Percentiles rank a stretch among this genome's conserved stretches.
phyloP scores from a whole-genome alignment of 179 eudicot genomes.

The Heliamphora pulchella region DNA sequence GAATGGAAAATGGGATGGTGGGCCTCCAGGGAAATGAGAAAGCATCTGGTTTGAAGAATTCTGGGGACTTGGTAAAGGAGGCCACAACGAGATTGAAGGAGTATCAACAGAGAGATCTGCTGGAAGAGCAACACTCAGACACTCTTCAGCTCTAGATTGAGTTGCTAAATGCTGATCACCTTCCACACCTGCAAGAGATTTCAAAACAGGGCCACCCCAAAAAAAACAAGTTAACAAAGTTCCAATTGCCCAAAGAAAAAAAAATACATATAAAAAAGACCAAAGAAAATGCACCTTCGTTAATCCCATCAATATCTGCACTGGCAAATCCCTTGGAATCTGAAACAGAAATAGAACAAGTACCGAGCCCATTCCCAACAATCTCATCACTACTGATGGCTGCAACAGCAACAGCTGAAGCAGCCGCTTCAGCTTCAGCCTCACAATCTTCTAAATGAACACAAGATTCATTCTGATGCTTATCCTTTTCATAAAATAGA shows the following conservation, averaged over 20 bases:
- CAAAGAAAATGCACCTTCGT: conserved; percentile 20
- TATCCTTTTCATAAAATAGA: conserved; percentile 54
- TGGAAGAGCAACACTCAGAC: conserved; percentile 72
- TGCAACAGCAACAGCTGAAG: conserved; percentile 85
- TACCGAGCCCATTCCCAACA: conserved; percentile 39
- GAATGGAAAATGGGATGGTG: conserved; percentile 73
- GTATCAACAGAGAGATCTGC: conserved; percentile 98
- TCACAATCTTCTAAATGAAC: conserved; percentile 55
- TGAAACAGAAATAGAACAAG: conserved; percentile 29
- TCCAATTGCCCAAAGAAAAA: neutral
- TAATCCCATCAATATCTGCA: conserved; percentile 35
- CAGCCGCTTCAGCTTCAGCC: conserved; percentile 66
- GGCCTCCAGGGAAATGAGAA: conserved; percentile 66
- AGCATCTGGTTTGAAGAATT: conserved; percentile 63
- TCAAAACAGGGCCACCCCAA: neutral
- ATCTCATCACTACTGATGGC: conserved; percentile 74
- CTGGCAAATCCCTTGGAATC: conserved; percentile 40
- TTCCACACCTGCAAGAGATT: conserved; percentile 37
- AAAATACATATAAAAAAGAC: neutral
- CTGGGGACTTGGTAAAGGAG: conserved; percentile 86
- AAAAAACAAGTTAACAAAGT: neutral
- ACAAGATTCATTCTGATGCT: conserved; percentile 38
- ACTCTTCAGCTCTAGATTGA: conserved; percentile 68
- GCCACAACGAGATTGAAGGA: conserved; percentile 85
- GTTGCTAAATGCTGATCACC: conserved; percentile 40